Percentiles rank a stretch among this genome's conserved stretches.
These are phyloP conservation scores for Podospora didyma DNA, from an alignment of 495 filamentous ascomycete genomes.

Conservation along the genomic window DNA sequence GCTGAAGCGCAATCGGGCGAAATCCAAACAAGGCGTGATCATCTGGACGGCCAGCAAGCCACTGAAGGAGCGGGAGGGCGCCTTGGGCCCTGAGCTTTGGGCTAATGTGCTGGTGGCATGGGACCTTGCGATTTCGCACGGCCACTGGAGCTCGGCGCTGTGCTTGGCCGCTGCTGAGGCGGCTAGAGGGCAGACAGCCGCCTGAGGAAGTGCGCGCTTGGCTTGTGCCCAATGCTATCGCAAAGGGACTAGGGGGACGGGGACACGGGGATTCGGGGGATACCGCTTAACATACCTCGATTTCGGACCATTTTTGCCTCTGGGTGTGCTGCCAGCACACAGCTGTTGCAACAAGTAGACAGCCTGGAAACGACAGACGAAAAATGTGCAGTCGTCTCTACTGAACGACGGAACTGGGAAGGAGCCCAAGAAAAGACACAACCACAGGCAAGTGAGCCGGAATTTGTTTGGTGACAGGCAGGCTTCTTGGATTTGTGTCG, in stretches of 20 bases:
- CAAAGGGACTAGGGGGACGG: background rate
- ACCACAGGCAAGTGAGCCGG: background rate
- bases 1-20: background rate
- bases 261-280: background rate
- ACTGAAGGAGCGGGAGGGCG: background rate
- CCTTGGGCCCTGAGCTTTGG: no score
- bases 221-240: background rate
- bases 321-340: background rate
- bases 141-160: no score
- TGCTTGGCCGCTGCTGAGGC: no score
- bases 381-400: background rate
- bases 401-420: background rate
- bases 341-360: background rate
- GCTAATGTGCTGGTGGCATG: no score
- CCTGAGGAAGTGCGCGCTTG: no score
- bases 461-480: background rate
- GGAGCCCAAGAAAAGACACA: background rate
- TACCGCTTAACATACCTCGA: conserved; percentile 50
- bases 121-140: no score
- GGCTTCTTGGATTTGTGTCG: background rate
- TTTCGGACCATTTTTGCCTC: conserved; percentile 37
- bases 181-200: no score
- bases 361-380: background rate
- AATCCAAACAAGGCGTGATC: background rate
- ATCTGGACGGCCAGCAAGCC: background rate